These are phyloP conservation scores for Podospora pseudoanserina DNA, from an alignment of 495 filamentous ascomycete species.

Conservation along the genomic window DNA sequence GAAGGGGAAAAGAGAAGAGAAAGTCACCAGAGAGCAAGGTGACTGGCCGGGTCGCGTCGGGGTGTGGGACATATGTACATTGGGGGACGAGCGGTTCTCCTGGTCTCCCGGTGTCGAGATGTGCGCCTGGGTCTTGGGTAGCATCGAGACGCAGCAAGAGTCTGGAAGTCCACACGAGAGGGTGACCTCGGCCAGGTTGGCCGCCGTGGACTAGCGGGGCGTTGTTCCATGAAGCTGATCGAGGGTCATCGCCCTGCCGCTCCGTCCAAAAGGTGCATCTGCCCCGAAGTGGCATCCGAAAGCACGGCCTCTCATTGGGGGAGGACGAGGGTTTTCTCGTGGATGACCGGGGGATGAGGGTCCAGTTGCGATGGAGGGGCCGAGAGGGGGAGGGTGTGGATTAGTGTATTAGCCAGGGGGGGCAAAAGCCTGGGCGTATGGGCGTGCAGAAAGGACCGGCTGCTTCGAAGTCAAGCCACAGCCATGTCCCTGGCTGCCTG, in stretches of 20 bases:
- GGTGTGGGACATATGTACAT: conserved; percentile 21
- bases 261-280: conserved; percentile 22
- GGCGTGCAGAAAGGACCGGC: neutral
- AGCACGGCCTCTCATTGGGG: conserved; percentile 22
- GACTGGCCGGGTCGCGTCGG: conserved; percentile 8
- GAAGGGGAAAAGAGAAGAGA: conserved; percentile 9
- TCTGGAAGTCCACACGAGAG: conserved; percentile 6
- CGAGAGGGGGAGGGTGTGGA: conserved; percentile 14
- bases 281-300: conserved; percentile 24
- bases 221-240: conserved; percentile 19
- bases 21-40: conserved; percentile 7
- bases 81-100: neutral
- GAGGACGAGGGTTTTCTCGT: conserved; percentile 6
- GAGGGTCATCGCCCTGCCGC: conserved; percentile 15
- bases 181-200: conserved; percentile 9
- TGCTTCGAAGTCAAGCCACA: neutral
- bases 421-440: neutral
- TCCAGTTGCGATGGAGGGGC: conserved; percentile 20
- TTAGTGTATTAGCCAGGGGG: conserved; percentile 8
- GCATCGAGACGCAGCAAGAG: neutral
- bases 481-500: conserved; percentile 7
- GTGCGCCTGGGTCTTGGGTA: neutral
- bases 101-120: conserved; percentile 10
- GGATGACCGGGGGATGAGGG: conserved; percentile 19
- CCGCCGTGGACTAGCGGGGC: conserved; percentile 5